Evolutionary conservation across 2,329 filamentous ascomycete genomes (phyloP).

Genomic region (Diplodia sapinea): DNA sequence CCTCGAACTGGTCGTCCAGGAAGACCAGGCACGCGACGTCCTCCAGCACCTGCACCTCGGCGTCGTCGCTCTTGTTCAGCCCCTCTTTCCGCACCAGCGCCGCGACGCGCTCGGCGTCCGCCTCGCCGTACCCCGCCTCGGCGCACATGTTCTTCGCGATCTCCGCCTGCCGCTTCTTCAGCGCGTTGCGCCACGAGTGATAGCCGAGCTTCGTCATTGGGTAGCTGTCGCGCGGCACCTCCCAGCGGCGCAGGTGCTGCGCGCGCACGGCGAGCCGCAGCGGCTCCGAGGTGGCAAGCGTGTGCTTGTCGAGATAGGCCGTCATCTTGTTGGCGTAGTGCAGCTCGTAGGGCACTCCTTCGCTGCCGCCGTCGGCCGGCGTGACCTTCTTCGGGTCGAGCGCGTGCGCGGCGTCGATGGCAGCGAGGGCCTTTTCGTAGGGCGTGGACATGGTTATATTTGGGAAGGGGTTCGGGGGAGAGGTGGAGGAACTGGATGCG

Average conservation of each 20-base stretch:
- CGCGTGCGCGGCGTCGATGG: conserved; percentile 76
- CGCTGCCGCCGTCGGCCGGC: conserved; percentile 39
- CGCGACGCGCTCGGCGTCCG: conserved; percentile 67
- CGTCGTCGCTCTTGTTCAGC: conserved; percentile 58
- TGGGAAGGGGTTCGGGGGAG: not conserved
- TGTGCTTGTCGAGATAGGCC: conserved; percentile 67
- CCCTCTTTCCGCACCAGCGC: conserved; percentile 81
- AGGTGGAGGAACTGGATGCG: not conserved
- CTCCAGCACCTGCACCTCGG: conserved; percentile 76
- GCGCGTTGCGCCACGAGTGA: conserved; percentile 76
- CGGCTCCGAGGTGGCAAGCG: conserved; percentile 63
- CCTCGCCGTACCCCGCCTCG: conserved; percentile 56
- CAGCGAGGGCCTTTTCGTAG: conserved; percentile 59
- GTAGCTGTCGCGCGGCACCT: conserved; percentile 75
- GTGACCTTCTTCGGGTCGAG: conserved; percentile 67
- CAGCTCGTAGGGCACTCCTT: conserved; percentile 72
- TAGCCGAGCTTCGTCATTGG: conserved; percentile 79
- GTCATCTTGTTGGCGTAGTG: conserved; percentile 84
- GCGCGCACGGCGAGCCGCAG: conserved; percentile 79
- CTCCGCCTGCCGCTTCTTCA: conserved; percentile 74
- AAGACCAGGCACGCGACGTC: conserved; percentile 89
- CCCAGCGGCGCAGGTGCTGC: conserved; percentile 86
- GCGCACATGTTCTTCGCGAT: conserved; percentile 62
- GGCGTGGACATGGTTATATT: conserved; percentile 32
- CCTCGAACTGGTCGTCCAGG: conserved; percentile 83